phyloP scores from a whole-genome alignment of 164 flowering plant species.

The Vitis rotundifolia region DNA sequence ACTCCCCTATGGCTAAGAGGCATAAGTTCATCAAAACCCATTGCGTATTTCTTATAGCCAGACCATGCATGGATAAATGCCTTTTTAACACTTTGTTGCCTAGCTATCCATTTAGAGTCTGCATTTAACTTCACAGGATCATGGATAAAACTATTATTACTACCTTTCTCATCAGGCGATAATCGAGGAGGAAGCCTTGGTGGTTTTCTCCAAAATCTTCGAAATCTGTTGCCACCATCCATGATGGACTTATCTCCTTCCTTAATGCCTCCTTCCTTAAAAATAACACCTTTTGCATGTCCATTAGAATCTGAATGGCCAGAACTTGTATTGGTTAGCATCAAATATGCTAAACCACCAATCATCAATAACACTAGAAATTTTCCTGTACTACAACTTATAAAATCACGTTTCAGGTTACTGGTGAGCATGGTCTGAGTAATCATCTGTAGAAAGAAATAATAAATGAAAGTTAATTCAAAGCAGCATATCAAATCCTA shows the following conservation, averaged over 20 bases:
- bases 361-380: slow-evolving; percentile 65
- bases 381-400: slow-evolving; percentile 82
- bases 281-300: slow-evolving; percentile 24
- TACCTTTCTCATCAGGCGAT: slow-evolving; percentile 61
- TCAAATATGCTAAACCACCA: slow-evolving; percentile 63
- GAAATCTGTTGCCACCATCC: slow-evolving; percentile 31
- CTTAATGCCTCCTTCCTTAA: slow-evolving; percentile 19
- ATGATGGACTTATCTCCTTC: slow-evolving; percentile 22
- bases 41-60: slow-evolving; percentile 79
- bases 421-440: slow-evolving; percentile 50
- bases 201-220: slow-evolving; percentile 64
- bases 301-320: slow-evolving; percentile 28
- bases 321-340: slow-evolving; percentile 48
- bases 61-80: slow-evolving; percentile 97
- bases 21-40: slow-evolving; percentile 97
- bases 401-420: slow-evolving; percentile 56
- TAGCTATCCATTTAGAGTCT: slow-evolving; percentile 47
- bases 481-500: not conserved
- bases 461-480: not conserved
- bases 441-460: slow-evolving; percentile 51
- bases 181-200: slow-evolving; percentile 94
- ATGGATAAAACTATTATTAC: slow-evolving; percentile 24
- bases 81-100: slow-evolving; percentile 71
- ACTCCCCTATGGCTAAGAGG: slow-evolving; percentile 71
- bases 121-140: slow-evolving; percentile 20